Conservation (phyloP, 139 green algal genomes). For the Coelastrella sp. region DNA sequence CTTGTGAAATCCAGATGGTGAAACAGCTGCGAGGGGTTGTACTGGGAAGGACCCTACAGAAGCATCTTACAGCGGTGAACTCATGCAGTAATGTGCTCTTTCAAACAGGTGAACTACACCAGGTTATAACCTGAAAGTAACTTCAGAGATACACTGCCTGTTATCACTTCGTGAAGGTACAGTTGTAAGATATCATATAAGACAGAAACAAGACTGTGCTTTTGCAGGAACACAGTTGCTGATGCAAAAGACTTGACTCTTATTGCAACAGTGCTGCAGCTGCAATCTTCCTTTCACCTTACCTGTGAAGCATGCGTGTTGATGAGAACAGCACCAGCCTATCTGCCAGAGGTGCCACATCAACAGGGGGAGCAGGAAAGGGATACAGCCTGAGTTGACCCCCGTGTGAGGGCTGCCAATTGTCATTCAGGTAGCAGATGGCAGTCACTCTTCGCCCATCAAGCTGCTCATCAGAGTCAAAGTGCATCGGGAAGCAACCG, state of each 20-base stretch:
- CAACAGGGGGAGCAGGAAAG: constrained; percentile 64
- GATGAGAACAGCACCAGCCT: constrained; percentile 82
- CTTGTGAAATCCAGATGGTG: constrained; percentile 81
- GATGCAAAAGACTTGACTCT: too few species aligned
- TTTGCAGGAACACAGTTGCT: too few species aligned
- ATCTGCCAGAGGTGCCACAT: constrained; percentile 68
- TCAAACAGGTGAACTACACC: too few species aligned
- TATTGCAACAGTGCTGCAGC: background rate
- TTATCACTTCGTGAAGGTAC: too few species aligned
- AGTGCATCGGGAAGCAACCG: constrained; percentile 86
- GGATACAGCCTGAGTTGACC: constrained; percentile 83
- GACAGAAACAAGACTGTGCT: too few species aligned
- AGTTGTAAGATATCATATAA: too few species aligned
- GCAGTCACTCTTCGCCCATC: constrained; percentile 72
- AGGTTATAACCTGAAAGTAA: too few species aligned
- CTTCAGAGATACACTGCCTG: too few species aligned
- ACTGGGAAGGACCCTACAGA: constrained; percentile 61
- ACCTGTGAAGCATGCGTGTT: constrained; percentile 76
- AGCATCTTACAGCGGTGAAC: background rate
- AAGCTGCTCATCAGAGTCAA: constrained; percentile 74
- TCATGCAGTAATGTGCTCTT: too few species aligned
- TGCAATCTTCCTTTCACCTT: background rate
- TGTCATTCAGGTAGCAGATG: constrained; percentile 80
- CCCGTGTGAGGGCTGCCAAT: constrained; percentile 67
- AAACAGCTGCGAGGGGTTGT: constrained; percentile 69